Percentiles rank a stretch among this genome's conserved stretches.
phyloP scores from a whole-genome alignment of 2,329 filamentous ascomycete genomes.

The Talaromyces funiculosus region DNA sequence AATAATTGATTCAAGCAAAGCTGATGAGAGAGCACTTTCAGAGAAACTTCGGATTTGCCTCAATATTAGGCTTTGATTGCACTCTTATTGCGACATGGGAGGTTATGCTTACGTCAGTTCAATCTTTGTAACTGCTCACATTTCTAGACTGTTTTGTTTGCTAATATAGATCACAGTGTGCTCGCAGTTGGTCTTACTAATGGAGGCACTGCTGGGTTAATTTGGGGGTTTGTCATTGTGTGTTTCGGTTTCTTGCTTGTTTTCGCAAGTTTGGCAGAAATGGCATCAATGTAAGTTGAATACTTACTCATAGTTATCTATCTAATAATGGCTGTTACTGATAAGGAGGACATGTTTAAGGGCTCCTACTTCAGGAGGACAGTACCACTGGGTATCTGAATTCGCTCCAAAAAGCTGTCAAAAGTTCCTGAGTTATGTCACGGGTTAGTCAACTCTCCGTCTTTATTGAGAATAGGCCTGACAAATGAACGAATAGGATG shows the following conservation, averaged over 20 bases:
- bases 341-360: slow-evolving; percentile 16
- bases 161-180: background rate
- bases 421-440: slow-evolving; percentile 43
- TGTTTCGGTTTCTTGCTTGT: slow-evolving; percentile 29
- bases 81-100: slow-evolving; percentile 43
- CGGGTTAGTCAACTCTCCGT: slow-evolving; percentile 24
- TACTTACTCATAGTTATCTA: background rate
- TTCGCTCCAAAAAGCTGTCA: slow-evolving; percentile 40
- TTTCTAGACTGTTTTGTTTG: background rate
- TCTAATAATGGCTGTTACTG: background rate
- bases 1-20: background rate
- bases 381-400: slow-evolving; percentile 40
- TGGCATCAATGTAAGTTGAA: slow-evolving; percentile 38
- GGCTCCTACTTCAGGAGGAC: slow-evolving; percentile 38
- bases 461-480: background rate
- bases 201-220: slow-evolving; percentile 34
- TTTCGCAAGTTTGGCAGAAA: slow-evolving; percentile 37
- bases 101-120: slow-evolving; percentile 34
- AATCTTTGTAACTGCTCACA: background rate
- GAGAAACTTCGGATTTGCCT: slow-evolving; percentile 43
- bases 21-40: slow-evolving; percentile 15
- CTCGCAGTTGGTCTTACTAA: slow-evolving; percentile 25
- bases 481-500: slow-evolving; percentile 26
- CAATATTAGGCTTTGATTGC: slow-evolving; percentile 42
- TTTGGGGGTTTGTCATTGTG: slow-evolving; percentile 33